Evolutionary conservation across 2,329 filamentous ascomycete genomes (phyloP), one percentile per base, ranked within the genome.

Genomic region (Paecilomyces sp.): DNA sequence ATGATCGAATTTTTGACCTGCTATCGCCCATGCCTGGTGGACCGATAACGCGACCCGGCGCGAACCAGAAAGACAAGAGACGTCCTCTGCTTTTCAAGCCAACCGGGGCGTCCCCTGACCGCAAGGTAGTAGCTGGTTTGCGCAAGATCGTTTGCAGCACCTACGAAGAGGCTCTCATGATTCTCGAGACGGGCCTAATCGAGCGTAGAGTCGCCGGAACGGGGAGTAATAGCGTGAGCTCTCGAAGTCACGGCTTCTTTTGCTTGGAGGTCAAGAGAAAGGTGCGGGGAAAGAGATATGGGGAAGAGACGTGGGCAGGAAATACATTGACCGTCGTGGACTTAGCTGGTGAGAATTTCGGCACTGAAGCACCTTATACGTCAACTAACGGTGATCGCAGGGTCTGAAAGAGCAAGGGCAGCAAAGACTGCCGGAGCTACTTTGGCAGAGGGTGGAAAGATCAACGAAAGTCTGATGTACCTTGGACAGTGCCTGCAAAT

Each of bases 391-490:
- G 47, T 5, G 31, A 59, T 41, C 56, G 57, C 62, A 82, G 83
- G 83, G 13, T 97, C 94, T 62, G 94, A 99, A 76, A 87, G 94
- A 61, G 93, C 93, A 15, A 85, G 92, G 61, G 92, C 94, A 64
- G 92, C 94, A 28, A 97, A 97, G 80, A 97, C 94, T 0, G 90
- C 92, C 0, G 94, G 94, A 12, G 88, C 91, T 3, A 97, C 93
- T 0, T 83, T 99, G 13, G 93, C 90, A 0, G 94, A 99, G 77
- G 94, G 93, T 36, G 94, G 94, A 57, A 97, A 97, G 77, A 99
- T 99, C 73, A 99, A 99, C 70, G 92, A 97, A 75, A 96, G 91
- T 70, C 79, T 99, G 70, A 99, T 99, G 94, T 97, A 97, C 72
- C 83, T 99, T 1, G 94, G 94, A 0, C 94, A 97, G 71, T 99